Base-by-base conservation (phyloP, 2,329 filamentous ascomycete genomes). In the Colletotrichum cuscutae region DNA sequence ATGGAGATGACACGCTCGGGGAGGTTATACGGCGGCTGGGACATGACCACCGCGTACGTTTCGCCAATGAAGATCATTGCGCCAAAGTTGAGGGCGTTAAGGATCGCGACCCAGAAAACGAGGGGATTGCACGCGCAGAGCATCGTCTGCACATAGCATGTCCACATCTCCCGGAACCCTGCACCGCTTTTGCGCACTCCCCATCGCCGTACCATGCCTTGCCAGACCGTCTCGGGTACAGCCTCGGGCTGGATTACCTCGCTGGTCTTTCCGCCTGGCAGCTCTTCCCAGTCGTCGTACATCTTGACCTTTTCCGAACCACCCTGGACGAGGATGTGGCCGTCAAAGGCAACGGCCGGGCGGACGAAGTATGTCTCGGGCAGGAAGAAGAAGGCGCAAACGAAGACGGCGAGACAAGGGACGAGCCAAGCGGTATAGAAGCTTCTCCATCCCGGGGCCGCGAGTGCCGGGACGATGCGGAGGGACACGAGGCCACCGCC, bases 331-430 rank as follows among this genome's bases (percentile, higher is more conserved):
- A 84, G 68, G 5, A 84, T 81, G 26, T 81, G 80, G 2, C 83
- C 83, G 71, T 84, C 80, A 53, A 83, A 84, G 6, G 83, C 82
- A 9, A 85, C 78, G 0, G 80, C 80, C 0, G 83, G 83, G 1
- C 83, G 79, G 63, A 82, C 78, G 76, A 84, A 85, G 73, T 82
- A 84, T 1, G 81, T 84, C 59, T 84, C 83, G 0, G 82, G 81
- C 26, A 77, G 80, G 13, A 80, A 77, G 26, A 81, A 72, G 35
- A 81, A 78, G 1, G 77, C 76, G 2, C 81, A 66, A 1, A 82
- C 2, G 24, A 82, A 74, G 0, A 80, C 69, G 4, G 79, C 37
- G 1, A 74, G 37, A 7, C 77, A 73, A 2, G 78, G 77, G 6
- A 78, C 75, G 1, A 77, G 68, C 81, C 80, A 82, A 19, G 70